These are phyloP conservation scores for Scedosporium minutisporum DNA, from an alignment of 2,329 filamentous ascomycete genomes.

Conservation along the genomic window DNA sequence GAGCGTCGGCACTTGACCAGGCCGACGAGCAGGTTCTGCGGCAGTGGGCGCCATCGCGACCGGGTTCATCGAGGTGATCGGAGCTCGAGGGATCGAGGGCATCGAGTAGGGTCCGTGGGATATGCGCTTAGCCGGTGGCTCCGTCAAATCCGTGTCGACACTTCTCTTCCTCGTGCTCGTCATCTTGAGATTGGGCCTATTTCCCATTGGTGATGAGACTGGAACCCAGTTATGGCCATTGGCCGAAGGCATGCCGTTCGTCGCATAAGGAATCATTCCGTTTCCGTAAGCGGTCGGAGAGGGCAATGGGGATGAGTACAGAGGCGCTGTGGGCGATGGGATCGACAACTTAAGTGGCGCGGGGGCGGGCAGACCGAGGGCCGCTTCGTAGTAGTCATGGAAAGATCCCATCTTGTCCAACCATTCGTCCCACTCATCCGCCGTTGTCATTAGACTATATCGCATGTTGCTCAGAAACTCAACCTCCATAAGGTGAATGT, in stretches of 20 bases:
- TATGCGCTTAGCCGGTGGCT: slow-evolving; percentile 5
- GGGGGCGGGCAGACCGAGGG: slow-evolving; percentile 33
- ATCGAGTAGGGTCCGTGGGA: slow-evolving; percentile 1
- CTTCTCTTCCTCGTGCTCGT: slow-evolving; percentile 3
- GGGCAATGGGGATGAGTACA: background rate
- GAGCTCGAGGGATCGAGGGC: background rate
- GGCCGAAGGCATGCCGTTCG: background rate
- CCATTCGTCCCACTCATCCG: slow-evolving; percentile 81
- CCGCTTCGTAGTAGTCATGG: slow-evolving; percentile 69
- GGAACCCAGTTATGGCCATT: background rate
- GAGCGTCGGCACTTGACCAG: slow-evolving; percentile 2
- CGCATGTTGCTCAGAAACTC: slow-evolving; percentile 98
- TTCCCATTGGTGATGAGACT: slow-evolving; percentile 1
- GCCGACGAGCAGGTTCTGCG: background rate
- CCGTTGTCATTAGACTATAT: slow-evolving; percentile 81
- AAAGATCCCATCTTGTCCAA: slow-evolving; percentile 74
- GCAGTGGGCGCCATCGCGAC: background rate
- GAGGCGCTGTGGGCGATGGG: background rate
- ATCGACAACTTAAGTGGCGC: background rate
- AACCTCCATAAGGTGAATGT: slow-evolving; percentile 99
- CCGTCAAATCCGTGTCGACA: slow-evolving; percentile 1
- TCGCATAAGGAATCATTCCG: background rate
- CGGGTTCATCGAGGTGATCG: background rate
- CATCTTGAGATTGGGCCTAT: slow-evolving; percentile 1
- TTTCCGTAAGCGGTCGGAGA: slow-evolving; percentile 1